Percentiles rank a stretch among this genome's conserved stretches.
These are phyloP conservation scores for Candida morakotiae DNA, from an alignment of 805 yeast genomes.

Conservation along the genomic window DNA sequence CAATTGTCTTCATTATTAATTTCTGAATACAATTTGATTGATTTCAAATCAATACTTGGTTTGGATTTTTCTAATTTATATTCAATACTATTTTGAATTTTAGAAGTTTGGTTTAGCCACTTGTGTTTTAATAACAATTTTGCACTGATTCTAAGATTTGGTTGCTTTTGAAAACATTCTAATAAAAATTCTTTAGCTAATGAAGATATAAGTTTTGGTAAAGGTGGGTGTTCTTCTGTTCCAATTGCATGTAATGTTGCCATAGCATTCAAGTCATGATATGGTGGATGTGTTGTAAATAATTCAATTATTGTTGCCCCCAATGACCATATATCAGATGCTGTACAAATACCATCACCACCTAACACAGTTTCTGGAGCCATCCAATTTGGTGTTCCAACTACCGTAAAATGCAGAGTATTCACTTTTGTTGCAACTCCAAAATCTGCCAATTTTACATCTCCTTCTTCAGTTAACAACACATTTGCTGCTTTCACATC, in stretches of 20 bases:
- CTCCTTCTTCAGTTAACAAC: slow-evolving; percentile 58
- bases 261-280: slow-evolving; percentile 69
- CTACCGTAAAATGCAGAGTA: slow-evolving; percentile 40
- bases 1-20: slow-evolving; percentile 28
- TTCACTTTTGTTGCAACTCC: slow-evolving; percentile 79
- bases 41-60: slow-evolving; percentile 12
- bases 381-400: slow-evolving; percentile 98
- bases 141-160: slow-evolving; percentile 55
- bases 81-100: background rate
- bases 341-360: slow-evolving; percentile 75
- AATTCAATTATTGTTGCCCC: slow-evolving; percentile 94
- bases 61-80: background rate
- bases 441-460: slow-evolving; percentile 87
- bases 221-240: slow-evolving; percentile 64
- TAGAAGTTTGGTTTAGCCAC: slow-evolving; percentile 44
- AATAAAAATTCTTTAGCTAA: slow-evolving; percentile 52
- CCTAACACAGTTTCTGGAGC: slow-evolving; percentile 91
- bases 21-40: slow-evolving; percentile 25
- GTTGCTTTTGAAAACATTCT: slow-evolving; percentile 71
- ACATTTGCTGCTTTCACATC: slow-evolving; percentile 95
- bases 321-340: slow-evolving; percentile 89
- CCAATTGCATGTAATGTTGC: slow-evolving; percentile 83
- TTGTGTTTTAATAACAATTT: slow-evolving; percentile 50
- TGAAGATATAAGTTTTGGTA: slow-evolving; percentile 50
- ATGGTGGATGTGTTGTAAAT: slow-evolving; percentile 84